Evolutionary conservation across 495 filamentous ascomycete genomes (phyloP).

Genomic region (Aspergillus homomorphus): DNA sequence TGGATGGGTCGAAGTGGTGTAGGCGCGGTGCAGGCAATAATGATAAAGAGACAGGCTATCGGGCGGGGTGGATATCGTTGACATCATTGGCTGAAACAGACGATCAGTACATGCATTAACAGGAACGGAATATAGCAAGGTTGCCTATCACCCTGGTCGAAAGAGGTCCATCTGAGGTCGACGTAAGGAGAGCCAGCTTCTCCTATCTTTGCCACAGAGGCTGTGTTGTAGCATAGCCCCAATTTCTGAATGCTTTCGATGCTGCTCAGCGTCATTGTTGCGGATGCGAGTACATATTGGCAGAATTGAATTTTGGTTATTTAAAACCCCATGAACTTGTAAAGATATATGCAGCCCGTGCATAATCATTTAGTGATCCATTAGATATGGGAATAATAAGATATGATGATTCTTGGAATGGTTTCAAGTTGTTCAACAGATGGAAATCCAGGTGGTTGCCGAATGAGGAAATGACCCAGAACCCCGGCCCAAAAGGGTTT

Average conservation of each 20-base stretch:
- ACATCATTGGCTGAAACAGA: not conserved
- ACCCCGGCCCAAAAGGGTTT: not conserved
- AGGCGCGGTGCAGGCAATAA: not conserved
- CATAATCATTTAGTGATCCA: no score
- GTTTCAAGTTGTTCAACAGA: no score
- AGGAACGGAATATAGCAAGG: not conserved
- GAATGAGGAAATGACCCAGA: not conserved
- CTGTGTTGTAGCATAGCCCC: not conserved
- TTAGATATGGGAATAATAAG: no score
- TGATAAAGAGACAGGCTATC: not conserved
- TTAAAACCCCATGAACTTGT: no score
- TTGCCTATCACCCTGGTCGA: not conserved
- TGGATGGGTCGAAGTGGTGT: not conserved
- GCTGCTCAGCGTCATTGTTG: not conserved
- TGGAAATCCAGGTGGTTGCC: not conserved
- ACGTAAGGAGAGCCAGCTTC: not conserved
- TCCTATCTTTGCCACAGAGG: not conserved
- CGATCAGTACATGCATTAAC: not conserved
- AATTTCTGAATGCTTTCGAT: not conserved
- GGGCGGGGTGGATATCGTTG: not conserved
- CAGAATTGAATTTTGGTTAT: no score
- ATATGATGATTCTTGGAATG: no score
- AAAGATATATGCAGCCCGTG: no score
- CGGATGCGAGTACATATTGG: no score
- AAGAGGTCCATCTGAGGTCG: not conserved